phyloP scores from a whole-genome alignment of 352 stramenopile genomes.

The Globisporangium carolinianum region DNA sequence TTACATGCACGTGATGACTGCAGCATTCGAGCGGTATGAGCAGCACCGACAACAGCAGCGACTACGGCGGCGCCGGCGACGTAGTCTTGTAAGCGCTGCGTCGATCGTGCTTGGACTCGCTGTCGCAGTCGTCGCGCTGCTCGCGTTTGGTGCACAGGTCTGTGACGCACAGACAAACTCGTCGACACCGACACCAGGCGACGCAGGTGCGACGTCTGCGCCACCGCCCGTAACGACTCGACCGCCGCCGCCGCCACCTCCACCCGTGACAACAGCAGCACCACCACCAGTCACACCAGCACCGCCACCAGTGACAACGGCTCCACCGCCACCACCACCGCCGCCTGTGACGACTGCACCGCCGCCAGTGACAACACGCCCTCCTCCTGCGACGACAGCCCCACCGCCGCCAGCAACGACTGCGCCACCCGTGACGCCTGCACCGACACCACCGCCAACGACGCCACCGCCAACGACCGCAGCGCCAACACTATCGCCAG shows the following conservation, averaged over 20 bases:
- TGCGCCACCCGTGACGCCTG: slow-evolving; percentile 14
- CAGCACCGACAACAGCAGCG: not conserved
- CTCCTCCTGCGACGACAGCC: slow-evolving; percentile 4
- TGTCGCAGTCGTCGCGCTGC: not conserved
- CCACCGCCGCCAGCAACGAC: slow-evolving; percentile 11
- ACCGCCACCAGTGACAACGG: slow-evolving; percentile 2
- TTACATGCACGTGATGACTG: not conserved
- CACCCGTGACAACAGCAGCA: not conserved
- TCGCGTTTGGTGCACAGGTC: not conserved
- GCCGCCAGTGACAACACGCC: slow-evolving; percentile 12
- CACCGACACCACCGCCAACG: not conserved
- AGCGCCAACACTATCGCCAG: slow-evolving; percentile 12
- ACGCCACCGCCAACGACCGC: slow-evolving; percentile 1
- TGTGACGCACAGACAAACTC: not conserved
- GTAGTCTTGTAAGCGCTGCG: not conserved
- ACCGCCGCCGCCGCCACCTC: too few relatives aligned
- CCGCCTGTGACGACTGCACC: slow-evolving; percentile 5
- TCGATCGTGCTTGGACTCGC: not conserved
- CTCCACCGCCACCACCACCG: slow-evolving; percentile 8
- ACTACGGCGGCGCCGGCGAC: not conserved
- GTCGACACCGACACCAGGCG: not conserved
- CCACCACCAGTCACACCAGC: slow-evolving; percentile 5
- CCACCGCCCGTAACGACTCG: too few relatives aligned
- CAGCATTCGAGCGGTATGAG: not conserved
- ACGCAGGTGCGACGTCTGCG: not conserved